These are phyloP conservation scores for Botryosphaeria dothidea DNA, from an alignment of 2,329 filamentous ascomycete species.

Conservation along the genomic window DNA sequence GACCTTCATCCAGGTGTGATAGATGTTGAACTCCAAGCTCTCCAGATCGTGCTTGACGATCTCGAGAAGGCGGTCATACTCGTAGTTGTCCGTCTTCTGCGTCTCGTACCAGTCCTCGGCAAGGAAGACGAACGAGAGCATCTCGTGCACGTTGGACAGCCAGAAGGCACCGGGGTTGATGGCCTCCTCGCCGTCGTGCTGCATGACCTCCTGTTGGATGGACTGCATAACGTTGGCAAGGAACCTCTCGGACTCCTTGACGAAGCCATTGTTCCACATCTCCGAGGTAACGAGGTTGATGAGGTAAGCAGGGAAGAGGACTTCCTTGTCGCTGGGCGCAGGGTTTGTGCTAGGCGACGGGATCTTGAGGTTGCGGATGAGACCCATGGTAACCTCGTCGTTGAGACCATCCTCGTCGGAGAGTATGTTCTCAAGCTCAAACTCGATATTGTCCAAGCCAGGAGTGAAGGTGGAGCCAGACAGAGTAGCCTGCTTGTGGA, in stretches of 20 bases:
- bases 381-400: slow-evolving; percentile 92
- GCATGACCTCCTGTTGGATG: slow-evolving; percentile 99
- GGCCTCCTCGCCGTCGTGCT: slow-evolving; percentile 94
- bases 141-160: slow-evolving; percentile 98
- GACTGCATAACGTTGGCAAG: slow-evolving; percentile 99
- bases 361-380: slow-evolving; percentile 96
- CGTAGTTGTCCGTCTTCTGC: slow-evolving; percentile 98
- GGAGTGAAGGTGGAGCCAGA: slow-evolving; percentile 78
- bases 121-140: slow-evolving; percentile 98
- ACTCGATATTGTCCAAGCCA: slow-evolving; percentile 85
- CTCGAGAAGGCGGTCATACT: slow-evolving; percentile 95
- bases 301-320: slow-evolving; percentile 96
- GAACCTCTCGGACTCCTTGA: slow-evolving; percentile 98
- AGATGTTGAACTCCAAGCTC: slow-evolving; percentile 99
- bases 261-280: slow-evolving; percentile 99
- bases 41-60: slow-evolving; percentile 99
- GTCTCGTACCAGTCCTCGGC: slow-evolving; percentile 99
- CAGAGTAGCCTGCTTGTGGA: slow-evolving; percentile 65
- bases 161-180: slow-evolving; percentile 98
- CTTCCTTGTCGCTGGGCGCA: slow-evolving; percentile 95
- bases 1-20: slow-evolving; percentile 99
- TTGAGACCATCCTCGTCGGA: slow-evolving; percentile 95
- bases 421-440: slow-evolving; percentile 89
- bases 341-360: slow-evolving; percentile 83
- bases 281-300: slow-evolving; percentile 99